Conservation (phyloP, 306 rosid genomes). For the Glycine latifolia region DNA sequence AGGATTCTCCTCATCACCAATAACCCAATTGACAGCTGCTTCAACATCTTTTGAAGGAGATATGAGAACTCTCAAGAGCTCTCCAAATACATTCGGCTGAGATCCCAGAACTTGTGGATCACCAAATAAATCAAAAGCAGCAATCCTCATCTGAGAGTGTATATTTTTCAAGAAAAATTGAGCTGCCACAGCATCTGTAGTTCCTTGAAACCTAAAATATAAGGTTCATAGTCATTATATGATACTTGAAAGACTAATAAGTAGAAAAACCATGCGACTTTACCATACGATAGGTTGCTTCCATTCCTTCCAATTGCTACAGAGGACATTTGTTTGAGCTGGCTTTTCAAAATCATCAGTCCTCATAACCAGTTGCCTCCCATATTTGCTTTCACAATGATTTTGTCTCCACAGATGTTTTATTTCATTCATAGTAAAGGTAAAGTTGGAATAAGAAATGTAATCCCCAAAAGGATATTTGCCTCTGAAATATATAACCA, state of each 20-base stretch:
- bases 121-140: constrained; percentile 85
- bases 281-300: constrained; percentile 95
- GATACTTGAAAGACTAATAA: constrained; percentile 41
- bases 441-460: constrained; percentile 74
- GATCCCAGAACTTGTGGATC: constrained; percentile 65
- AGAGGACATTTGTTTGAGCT: constrained; percentile 76
- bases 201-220: constrained; percentile 91
- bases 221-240: constrained; percentile 45
- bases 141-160: constrained; percentile 80
- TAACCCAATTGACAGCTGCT: constrained; percentile 85
- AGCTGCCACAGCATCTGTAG: constrained; percentile 83
- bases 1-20: constrained; percentile 74
- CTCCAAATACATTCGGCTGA: constrained; percentile 91
- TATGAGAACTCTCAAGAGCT: constrained; percentile 89
- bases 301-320: constrained; percentile 95
- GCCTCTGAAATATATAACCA: constrained; percentile 66
- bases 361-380: constrained; percentile 79
- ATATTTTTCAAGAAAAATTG: constrained; percentile 95
- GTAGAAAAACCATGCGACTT: constrained; percentile 31
- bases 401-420: constrained; percentile 94
- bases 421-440: constrained; percentile 90
- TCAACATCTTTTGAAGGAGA: constrained; percentile 83
- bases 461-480: constrained; percentile 88
- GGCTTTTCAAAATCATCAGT: constrained; percentile 97
- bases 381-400: constrained; percentile 69